Percentiles rank a stretch among this genome's conserved stretches.
Evolutionary conservation across 2,329 filamentous ascomycete genomes (phyloP).

Genomic region (Epichloe festucae): DNA sequence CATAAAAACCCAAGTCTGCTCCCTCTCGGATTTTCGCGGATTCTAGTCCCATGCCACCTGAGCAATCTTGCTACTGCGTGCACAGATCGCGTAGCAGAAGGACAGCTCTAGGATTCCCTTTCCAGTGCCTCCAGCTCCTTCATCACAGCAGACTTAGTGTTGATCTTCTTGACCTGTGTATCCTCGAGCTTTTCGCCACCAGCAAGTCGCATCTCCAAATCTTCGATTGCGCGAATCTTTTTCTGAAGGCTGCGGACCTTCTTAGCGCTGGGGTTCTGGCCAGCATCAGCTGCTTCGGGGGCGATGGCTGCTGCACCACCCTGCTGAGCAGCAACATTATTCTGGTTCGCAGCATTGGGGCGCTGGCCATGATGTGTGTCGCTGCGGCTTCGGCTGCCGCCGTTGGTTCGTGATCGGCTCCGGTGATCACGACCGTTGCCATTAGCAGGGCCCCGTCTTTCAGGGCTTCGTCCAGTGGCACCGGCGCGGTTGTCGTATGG

Average conservation of each 20-base stretch:
- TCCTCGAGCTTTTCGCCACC: slow-evolving; percentile 95
- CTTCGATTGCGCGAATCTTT: slow-evolving; percentile 95
- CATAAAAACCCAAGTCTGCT: neutral
- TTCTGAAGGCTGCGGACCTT: slow-evolving; percentile 89
- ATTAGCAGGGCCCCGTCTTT: slow-evolving; percentile 40
- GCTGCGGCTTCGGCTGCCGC: slow-evolving; percentile 38
- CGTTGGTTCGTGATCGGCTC: slow-evolving; percentile 42
- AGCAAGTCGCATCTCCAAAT: slow-evolving; percentile 91
- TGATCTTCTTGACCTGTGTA: slow-evolving; percentile 97
- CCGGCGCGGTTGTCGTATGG: slow-evolving; percentile 24
- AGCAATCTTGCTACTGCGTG: neutral
- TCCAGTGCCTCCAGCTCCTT: slow-evolving; percentile 61
- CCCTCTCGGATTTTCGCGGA: neutral
- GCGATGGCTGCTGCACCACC: slow-evolving; percentile 36
- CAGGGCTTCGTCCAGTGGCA: slow-evolving; percentile 46
- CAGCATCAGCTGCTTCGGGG: slow-evolving; percentile 23
- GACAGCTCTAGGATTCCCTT: slow-evolving; percentile 10
- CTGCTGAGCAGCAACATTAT: slow-evolving; percentile 9
- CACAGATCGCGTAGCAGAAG: neutral
- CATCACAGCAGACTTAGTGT: slow-evolving; percentile 70
- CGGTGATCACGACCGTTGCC: slow-evolving; percentile 33
- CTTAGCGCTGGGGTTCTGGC: slow-evolving; percentile 68
- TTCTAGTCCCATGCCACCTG: neutral
- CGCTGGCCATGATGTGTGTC: slow-evolving; percentile 31
- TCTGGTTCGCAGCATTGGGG: slow-evolving; percentile 14